Base-by-base conservation (phyloP, 2,329 filamentous ascomycete species). In the Fusarium staphyleae region DNA sequence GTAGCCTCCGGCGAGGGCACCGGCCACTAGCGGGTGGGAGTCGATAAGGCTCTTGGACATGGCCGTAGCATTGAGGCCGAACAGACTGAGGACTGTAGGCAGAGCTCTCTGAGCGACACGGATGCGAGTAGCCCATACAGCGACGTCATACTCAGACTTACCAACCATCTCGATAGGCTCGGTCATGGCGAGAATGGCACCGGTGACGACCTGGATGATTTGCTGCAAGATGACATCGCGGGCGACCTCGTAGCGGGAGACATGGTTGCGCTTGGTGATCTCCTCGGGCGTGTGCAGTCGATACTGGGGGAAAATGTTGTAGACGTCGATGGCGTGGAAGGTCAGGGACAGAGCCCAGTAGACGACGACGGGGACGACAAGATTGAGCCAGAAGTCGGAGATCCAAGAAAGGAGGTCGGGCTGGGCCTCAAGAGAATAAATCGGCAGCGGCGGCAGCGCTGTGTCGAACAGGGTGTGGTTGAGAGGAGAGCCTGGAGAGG, bases 231-330 rank as follows among this genome's bases (percentile, higher is more conserved):
- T 77, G 64, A 98, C 93, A 78, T 98, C 93, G 72, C 90, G 87
- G 59, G 93, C 85, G 3, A 96, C 92, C 68, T 97, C 88, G 76
- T 84, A 90, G 58, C 91, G 86, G 39, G 89, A 85, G 46, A 91
- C 93, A 69, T 91, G 91, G 75, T 97, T 97, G 66, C 93, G 86
- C 74, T 91, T 90, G 29, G 87, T 72, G 59, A 98, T 89, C 75
- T 98, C 93, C 45, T 91, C 92, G 12, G 95, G 95, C 0, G 95
- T 98, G 76, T 99, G 95, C 34, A 99, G 81, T 59, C 95, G 89
- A 76, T 98, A 97, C 68, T 96, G 86, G 14, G 93, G 88, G 72
- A 93, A 96, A 30, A 93, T 78, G 73, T 97, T 91, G 75, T 87
- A 87, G 52, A 87, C 79, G 75, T 99, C 95, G 69, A 98, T 87